Evolutionary conservation across 2,329 filamentous ascomycete genomes (phyloP), one percentile per base, ranked within the genome.

Genomic region (Parastagonospora avenae): DNA sequence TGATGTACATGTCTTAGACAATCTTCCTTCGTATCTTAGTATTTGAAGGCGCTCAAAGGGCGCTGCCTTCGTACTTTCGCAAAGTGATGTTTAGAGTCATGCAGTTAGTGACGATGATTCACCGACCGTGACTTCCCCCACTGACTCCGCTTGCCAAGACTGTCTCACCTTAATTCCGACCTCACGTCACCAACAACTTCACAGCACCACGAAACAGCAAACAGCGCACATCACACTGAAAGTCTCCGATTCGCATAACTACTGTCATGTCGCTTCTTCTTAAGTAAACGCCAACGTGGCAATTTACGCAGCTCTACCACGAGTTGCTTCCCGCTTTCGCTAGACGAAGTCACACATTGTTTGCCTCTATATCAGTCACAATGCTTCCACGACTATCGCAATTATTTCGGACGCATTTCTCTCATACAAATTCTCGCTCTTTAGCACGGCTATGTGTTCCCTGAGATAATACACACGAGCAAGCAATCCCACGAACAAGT

Each of bases 381-480:
- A 84, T 84, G 82, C 70, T 76, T 74, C 76, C 71, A 66, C 68
- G 74, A 75, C 69, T 79, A 63, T 75, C 76, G 52, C 67, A 72
- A 62, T 70, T 77, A 54, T 80, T 77, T 66, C 76, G 75, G 62
- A 75, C 79, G 60, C 77, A 80, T 62, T 73, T 77, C 60, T 78
- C 74, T 44, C 79, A 82, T 66, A 81, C 79, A 38, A 79, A 80
- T 54, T 78, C 77, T 28, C 74, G 74, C 52, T 76, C 76, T 60
- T 76, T 81, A 81, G 63, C 50, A 48, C 43, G 30, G 47, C 54
- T 52, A 59, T 33, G 41, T 32, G 39, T 29, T 31, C 30, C 46
- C 10, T 55, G 11, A 42, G 49, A 51, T 51, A 52, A 46, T 42
- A 46, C 37, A 52, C 53, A 54, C 52, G 38, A 38, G 36, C 43